Conservation (phyloP, 345 rosid species). For the Arabis alpina region DNA sequence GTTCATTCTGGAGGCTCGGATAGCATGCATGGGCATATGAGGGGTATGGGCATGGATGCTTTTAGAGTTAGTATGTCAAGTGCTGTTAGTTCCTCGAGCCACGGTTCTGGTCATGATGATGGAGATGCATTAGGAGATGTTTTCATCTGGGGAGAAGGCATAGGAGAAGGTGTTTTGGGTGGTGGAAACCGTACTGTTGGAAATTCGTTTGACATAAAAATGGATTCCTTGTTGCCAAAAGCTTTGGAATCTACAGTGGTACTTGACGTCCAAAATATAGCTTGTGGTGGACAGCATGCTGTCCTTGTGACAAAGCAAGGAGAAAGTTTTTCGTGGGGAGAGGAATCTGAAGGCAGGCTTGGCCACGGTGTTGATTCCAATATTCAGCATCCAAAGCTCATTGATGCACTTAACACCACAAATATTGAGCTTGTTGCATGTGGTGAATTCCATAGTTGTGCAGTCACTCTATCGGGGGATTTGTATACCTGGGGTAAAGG, state of each 20-base stretch:
- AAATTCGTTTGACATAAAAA: constrained; percentile 40
- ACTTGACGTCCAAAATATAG: constrained; percentile 55
- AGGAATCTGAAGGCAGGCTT: constrained; percentile 67
- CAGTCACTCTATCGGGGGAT: constrained; percentile 68
- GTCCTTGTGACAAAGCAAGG: constrained; percentile 60
- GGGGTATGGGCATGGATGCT: constrained; percentile 72
- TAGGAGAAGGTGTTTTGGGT: constrained; percentile 49
- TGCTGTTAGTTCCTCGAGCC: constrained; percentile 64
- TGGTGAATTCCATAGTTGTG: constrained; percentile 76
- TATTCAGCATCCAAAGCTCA: constrained; percentile 61
- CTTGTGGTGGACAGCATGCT: constrained; percentile 63
- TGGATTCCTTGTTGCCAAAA: constrained; percentile 56
- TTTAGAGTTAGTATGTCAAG: constrained; percentile 97
- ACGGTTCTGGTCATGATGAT: constrained; percentile 56
- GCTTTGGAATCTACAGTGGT: constrained; percentile 53
- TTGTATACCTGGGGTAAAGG: constrained; percentile 76
- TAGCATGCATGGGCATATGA: constrained; percentile 86
- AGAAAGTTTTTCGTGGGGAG: constrained; percentile 63
- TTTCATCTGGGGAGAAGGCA: constrained; percentile 62
- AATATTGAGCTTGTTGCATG: constrained; percentile 65
- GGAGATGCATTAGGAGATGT: constrained; percentile 57
- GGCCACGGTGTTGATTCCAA: constrained; percentile 72
- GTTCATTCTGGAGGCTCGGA: constrained; percentile 97
- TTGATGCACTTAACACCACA: constrained; percentile 55
- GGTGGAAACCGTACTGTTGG: constrained; percentile 43